phyloP scores from a whole-genome alignment of 208 protist genomes.

The Trypanosoma congolense region DNA sequence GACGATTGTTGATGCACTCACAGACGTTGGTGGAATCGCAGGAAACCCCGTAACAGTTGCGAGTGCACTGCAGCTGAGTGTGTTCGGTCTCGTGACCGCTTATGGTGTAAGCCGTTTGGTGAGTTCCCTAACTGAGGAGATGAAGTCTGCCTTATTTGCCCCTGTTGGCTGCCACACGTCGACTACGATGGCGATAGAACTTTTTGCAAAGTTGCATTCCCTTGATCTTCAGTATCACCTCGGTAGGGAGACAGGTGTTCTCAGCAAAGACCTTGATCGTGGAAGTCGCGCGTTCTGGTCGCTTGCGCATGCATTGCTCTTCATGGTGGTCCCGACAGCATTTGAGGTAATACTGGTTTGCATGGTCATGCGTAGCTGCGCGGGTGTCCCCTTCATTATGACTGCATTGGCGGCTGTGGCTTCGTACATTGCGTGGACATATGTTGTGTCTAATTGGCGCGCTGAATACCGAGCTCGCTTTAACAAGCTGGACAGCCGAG shows the following conservation, averaged over 20 bases:
- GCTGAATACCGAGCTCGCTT: slow-evolving; percentile 82
- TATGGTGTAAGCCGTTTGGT: slow-evolving; percentile 82
- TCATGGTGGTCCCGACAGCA: slow-evolving; percentile 90
- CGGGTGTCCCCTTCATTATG: slow-evolving; percentile 77
- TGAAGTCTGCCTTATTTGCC: slow-evolving; percentile 88
- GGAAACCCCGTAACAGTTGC: slow-evolving; percentile 27
- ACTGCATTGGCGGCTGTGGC: slow-evolving; percentile 80
- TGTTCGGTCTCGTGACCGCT: slow-evolving; percentile 79
- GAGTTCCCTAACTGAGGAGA: slow-evolving; percentile 75
- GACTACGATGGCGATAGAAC: slow-evolving; percentile 79
- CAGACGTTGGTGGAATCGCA: slow-evolving; percentile 26
- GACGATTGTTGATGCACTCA: slow-evolving; percentile 78
- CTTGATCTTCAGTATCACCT: slow-evolving; percentile 88
- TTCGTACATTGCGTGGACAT: slow-evolving; percentile 87
- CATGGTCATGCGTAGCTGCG: slow-evolving; percentile 74
- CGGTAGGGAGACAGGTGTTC: slow-evolving; percentile 84
- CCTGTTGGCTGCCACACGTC: slow-evolving; percentile 83
- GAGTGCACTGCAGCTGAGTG: slow-evolving; percentile 61
- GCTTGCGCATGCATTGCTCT: slow-evolving; percentile 84
- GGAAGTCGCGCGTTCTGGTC: slow-evolving; percentile 89
- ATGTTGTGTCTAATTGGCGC: slow-evolving; percentile 85
- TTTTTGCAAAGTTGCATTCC: slow-evolving; percentile 84
- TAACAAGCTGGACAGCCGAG: slow-evolving; percentile 89
- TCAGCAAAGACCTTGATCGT: slow-evolving; percentile 90
- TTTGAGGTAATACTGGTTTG: slow-evolving; percentile 92